phyloP scores from a whole-genome alignment of 116 monocot species.

The Papilionanthe hybrid region DNA sequence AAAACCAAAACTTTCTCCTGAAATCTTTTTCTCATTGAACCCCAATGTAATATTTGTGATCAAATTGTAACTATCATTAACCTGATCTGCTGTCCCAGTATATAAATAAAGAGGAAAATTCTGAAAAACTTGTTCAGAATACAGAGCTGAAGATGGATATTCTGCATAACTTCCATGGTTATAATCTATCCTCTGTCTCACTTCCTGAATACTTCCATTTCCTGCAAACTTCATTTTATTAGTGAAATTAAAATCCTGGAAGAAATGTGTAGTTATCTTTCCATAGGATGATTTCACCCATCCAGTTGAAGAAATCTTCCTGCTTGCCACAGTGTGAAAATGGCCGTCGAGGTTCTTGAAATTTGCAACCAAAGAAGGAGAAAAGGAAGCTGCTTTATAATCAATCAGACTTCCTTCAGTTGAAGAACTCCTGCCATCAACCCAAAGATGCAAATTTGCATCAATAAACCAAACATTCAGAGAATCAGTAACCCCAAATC shows the following conservation, averaged over 20 bases:
- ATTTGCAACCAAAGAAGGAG: conserved; percentile 14
- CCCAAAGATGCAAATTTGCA: conserved; percentile 47
- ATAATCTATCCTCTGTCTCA: conserved; percentile 34
- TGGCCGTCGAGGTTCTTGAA: conserved; percentile 29
- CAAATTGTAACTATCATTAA: conserved; percentile 21
- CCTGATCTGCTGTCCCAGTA: conserved; percentile 17
- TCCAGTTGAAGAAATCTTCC: conserved; percentile 29
- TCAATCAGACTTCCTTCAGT: conserved; percentile 25
- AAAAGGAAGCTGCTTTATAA: conserved; percentile 7
- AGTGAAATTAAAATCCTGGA: conserved; percentile 20
- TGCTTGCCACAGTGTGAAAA: conserved; percentile 20
- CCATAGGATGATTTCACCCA: conserved; percentile 40
- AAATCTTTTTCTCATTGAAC: conserved; percentile 22
- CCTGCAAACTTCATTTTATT: conserved; percentile 26
- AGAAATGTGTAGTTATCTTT: conserved; percentile 36
- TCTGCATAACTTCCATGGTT: conserved; percentile 19
- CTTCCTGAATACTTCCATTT: conserved; percentile 31
- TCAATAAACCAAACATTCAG: conserved; percentile 41
- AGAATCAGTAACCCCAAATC: conserved; percentile 32
- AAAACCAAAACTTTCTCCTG: conserved; percentile 25
- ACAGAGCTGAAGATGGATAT: conserved; percentile 18
- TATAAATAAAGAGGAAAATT: conserved; percentile 32
- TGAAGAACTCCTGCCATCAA: conserved; percentile 22
- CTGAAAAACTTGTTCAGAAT: conserved; percentile 21
- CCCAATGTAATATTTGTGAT: conserved; percentile 22